phyloP scores from a whole-genome alignment of 1,139 yeast genomes.

The Kurtzmaniella natalensis region DNA sequence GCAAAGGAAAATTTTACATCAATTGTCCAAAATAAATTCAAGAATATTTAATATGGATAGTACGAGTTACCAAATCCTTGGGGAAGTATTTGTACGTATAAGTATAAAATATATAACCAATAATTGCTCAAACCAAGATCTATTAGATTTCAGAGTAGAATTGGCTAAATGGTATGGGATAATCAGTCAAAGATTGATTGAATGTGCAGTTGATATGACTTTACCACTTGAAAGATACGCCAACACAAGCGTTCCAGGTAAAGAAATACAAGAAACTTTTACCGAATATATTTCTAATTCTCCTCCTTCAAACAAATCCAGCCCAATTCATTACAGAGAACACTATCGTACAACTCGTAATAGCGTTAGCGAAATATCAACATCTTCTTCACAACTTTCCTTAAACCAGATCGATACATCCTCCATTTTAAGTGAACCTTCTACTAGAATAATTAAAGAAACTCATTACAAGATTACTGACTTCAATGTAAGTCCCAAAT shows the following conservation, averaged over 20 bases:
- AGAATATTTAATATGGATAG: constrained; percentile 17
- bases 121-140: neutral
- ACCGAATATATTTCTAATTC: no score
- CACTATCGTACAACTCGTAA: no score
- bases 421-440: constrained; percentile 1
- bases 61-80: constrained; percentile 15
- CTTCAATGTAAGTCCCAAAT: no score
- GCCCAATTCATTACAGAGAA: no score
- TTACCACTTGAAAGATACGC: no score
- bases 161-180: neutral
- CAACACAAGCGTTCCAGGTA: no score
- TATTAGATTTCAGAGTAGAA: neutral
- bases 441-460: no score
- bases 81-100: constrained; percentile 12
- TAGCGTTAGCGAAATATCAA: constrained; percentile 7
- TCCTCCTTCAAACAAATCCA: no score
- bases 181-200: neutral
- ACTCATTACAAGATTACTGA: no score
- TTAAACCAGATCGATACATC: constrained; percentile 3
- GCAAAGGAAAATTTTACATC: no score
- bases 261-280: no score
- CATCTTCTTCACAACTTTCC: constrained; percentile 5
- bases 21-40: constrained; percentile 15
- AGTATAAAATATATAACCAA: neutral
- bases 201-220: no score